These are phyloP conservation scores for Plasmodium gaboni DNA, from an alignment of 169 alveolate species.

Conservation along the genomic window DNA sequence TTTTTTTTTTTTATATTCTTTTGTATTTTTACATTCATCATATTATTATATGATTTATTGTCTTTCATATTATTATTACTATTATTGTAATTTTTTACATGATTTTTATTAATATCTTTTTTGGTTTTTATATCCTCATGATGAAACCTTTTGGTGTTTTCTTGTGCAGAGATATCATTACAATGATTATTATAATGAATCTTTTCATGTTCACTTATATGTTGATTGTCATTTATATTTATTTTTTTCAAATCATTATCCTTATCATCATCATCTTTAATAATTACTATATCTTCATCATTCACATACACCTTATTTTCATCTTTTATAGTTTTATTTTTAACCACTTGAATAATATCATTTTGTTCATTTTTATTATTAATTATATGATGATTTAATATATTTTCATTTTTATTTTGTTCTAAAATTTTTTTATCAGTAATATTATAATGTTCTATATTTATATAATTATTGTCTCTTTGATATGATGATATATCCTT, in stretches of 20 bases:
- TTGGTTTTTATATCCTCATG: background rate
- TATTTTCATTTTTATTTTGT: background rate
- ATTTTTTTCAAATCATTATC: too few species aligned
- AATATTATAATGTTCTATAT: too few species aligned
- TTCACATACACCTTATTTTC: background rate
- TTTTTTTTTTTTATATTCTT: background rate
- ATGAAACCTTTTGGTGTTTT: background rate
- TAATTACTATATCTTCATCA: background rate
- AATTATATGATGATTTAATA: background rate
- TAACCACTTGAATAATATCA: slow-evolving; percentile 8
- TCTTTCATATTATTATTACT: slow-evolving; percentile 16
- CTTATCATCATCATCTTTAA: too few species aligned
- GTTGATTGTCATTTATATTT: too few species aligned
- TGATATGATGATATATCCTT: background rate
- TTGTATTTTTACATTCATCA: background rate
- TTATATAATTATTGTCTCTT: background rate
- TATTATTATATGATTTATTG: slow-evolving; percentile 1
- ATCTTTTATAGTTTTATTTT: background rate
- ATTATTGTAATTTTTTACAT: background rate
- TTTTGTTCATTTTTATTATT: background rate
- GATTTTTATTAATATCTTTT: background rate
- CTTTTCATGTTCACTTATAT: too few species aligned
- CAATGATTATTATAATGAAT: too few species aligned
- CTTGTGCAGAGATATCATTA: background rate
- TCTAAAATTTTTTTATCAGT: too few species aligned